A percentile compares a stretch with the other conserved stretches of the same genome.
Conservation (phyloP, 1,139 yeast species). For the Yamadazyma oceani region DNA sequence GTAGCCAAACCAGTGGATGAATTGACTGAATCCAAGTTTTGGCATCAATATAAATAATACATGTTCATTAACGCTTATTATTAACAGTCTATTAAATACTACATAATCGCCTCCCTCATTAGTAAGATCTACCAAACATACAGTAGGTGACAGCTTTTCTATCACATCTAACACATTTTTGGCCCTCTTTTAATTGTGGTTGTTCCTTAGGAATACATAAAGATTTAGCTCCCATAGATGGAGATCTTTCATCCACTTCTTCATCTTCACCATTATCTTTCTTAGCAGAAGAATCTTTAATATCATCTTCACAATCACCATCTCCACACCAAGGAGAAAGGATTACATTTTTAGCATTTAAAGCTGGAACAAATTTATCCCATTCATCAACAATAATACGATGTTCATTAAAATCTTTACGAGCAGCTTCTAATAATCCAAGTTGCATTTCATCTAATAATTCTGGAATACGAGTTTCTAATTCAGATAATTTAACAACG, state of each 20-base stretch:
- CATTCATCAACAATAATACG: slow-evolving; percentile 79
- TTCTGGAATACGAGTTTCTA: slow-evolving; percentile 69
- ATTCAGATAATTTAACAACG: slow-evolving; percentile 61
- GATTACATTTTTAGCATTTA: slow-evolving; percentile 88
- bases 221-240: slow-evolving; percentile 99
- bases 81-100: neutral
- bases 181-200: slow-evolving; percentile 74
- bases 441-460: slow-evolving; percentile 79
- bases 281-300: slow-evolving; percentile 88
- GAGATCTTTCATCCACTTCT: slow-evolving; percentile 93
- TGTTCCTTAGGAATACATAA: slow-evolving; percentile 95
- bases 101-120: slow-evolving; percentile 14
- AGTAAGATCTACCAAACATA: slow-evolving; percentile 96
- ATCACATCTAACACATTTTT: slow-evolving; percentile 86
- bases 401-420: slow-evolving; percentile 78
- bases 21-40: slow-evolving; percentile 25
- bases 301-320: slow-evolving; percentile 92
- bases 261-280: slow-evolving; percentile 79
- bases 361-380: slow-evolving; percentile 90
- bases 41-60: slow-evolving; percentile 22
- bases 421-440: slow-evolving; percentile 75
- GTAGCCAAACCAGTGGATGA: slow-evolving; percentile 25
- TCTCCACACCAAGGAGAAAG: slow-evolving; percentile 98
- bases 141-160: slow-evolving; percentile 75
- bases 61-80: neutral